Percentiles rank a stretch among this genome's conserved stretches.
Evolutionary conservation across 2,329 filamentous ascomycete species (phyloP).

Genomic region (Aureobasidium sp.): DNA sequence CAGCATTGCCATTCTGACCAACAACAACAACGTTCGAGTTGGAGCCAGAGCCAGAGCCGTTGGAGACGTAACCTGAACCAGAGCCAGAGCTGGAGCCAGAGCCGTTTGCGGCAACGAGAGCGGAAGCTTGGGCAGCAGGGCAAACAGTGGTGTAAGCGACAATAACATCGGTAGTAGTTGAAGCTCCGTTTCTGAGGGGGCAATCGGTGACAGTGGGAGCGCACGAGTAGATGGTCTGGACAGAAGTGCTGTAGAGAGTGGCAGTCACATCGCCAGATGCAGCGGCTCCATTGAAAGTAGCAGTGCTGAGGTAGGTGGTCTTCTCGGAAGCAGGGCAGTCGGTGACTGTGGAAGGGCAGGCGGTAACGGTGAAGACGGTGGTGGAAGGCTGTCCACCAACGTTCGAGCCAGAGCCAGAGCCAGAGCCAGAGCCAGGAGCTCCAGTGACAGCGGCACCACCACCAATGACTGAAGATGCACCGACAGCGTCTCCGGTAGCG

Average conservation of each 20-base stretch:
- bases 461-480: not conserved
- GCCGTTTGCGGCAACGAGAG: not conserved
- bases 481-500: not conserved
- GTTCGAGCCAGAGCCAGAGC: too few species aligned
- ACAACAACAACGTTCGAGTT: not conserved
- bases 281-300: not conserved
- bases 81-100: not conserved
- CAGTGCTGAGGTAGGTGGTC: not conserved
- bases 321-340: not conserved
- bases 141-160: slow-evolving; percentile 28
- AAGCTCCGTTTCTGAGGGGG: not conserved
- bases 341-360: not conserved
- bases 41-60: not conserved
- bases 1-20: not conserved
- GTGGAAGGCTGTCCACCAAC: not conserved
- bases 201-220: slow-evolving; percentile 12
- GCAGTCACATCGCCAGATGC: not conserved
- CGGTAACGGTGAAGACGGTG: not conserved
- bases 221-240: slow-evolving; percentile 16
- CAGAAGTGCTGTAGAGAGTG: slow-evolving; percentile 14
- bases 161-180: not conserved
- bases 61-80: not conserved
- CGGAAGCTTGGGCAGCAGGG: slow-evolving; percentile 21
- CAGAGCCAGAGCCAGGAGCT: not conserved
- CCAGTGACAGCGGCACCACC: not conserved